Percentiles rank a stretch among this genome's conserved stretches.
These are phyloP conservation scores for Aspergillus phoenicis DNA, from an alignment of 2,329 filamentous ascomycete genomes.

Conservation along the genomic window DNA sequence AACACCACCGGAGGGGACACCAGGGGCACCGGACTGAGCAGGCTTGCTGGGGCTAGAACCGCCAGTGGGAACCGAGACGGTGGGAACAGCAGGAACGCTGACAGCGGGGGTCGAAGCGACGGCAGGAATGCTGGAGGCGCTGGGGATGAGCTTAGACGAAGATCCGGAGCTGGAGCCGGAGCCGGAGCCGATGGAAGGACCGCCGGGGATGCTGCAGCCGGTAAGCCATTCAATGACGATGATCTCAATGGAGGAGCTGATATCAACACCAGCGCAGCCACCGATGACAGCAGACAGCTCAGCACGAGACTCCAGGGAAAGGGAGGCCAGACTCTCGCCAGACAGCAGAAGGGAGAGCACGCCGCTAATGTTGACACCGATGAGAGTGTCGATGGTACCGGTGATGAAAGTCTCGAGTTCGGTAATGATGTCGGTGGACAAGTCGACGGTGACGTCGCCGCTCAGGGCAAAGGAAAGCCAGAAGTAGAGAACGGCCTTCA, in stretches of 20 bases:
- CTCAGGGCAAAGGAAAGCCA: slow-evolving; percentile 37
- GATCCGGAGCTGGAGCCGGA: slow-evolving; percentile 5
- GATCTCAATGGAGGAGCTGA: slow-evolving; percentile 56
- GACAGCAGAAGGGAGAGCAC: slow-evolving; percentile 34
- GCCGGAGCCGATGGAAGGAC: slow-evolving; percentile 11
- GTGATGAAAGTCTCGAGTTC: slow-evolving; percentile 36
- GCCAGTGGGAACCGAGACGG: slow-evolving; percentile 11
- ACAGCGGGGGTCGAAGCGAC: slow-evolving; percentile 9
- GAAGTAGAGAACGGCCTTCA: slow-evolving; percentile 40
- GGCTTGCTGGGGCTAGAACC: slow-evolving; percentile 15
- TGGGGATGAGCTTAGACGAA: slow-evolving; percentile 23
- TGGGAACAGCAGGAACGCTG: slow-evolving; percentile 12
- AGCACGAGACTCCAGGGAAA: slow-evolving; percentile 37
- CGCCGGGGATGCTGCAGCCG: slow-evolving; percentile 32
- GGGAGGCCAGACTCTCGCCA: slow-evolving; percentile 35
- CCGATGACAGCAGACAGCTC: slow-evolving; percentile 41
- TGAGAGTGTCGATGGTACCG: slow-evolving; percentile 28
- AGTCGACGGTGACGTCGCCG: slow-evolving; percentile 30
- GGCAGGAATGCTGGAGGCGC: slow-evolving; percentile 16
- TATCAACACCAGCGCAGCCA: slow-evolving; percentile 48
- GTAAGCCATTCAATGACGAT: slow-evolving; percentile 49
- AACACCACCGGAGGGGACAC: neutral
- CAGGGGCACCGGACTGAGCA: neutral
- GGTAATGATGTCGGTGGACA: slow-evolving; percentile 30
- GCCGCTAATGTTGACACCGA: slow-evolving; percentile 37